phyloP scores from a whole-genome alignment of 1,139 yeast genomes.

The Candida sojae region DNA sequence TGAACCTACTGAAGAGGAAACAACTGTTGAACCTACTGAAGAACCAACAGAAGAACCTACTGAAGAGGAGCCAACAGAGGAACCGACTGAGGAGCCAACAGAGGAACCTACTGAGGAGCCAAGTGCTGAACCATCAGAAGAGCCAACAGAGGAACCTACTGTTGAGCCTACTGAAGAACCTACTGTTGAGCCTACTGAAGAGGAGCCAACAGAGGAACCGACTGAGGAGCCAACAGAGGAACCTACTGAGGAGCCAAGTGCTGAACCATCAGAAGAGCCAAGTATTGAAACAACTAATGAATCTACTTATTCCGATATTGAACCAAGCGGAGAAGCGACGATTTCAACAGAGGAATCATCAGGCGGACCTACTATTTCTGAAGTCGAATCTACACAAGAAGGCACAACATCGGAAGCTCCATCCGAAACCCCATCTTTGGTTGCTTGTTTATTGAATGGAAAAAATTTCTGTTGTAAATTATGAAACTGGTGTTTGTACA shows the following conservation, averaged over 20 bases:
- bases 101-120: neutral
- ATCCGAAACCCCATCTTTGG: constrained; percentile 14
- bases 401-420: neutral
- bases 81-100: neutral
- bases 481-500: constrained; percentile 44
- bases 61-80: neutral
- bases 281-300: neutral
- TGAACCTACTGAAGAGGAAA: neutral
- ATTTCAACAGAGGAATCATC: neutral
- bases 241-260: constrained; percentile 1
- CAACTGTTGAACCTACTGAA: neutral
- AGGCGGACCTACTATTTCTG: neutral
- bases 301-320: neutral
- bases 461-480: constrained; percentile 37
- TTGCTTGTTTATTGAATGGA: constrained; percentile 40
- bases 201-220: neutral
- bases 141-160: neutral
- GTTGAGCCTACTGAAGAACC: neutral
- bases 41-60: neutral
- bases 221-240: neutral
- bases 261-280: too few species aligned
- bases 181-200: neutral
- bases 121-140: neutral
- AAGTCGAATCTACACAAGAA: neutral
- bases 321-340: neutral